These are phyloP conservation scores for Marsdenia floribunda DNA, from an alignment of 257 asterid species.

Conservation along the genomic window DNA sequence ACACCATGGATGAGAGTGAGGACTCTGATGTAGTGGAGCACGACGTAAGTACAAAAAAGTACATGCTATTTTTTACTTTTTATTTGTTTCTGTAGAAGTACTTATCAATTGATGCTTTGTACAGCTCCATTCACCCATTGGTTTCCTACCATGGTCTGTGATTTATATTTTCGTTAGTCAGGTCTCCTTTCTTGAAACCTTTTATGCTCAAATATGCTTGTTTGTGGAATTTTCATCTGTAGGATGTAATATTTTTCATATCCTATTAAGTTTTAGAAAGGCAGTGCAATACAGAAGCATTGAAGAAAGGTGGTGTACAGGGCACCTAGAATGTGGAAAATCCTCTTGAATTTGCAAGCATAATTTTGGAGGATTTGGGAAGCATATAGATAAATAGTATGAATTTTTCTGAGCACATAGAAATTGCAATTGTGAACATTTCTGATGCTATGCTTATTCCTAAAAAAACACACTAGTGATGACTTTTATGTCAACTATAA, in stretches of 20 bases:
- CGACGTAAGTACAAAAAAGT: conserved; percentile 59
- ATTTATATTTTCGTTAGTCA: neutral
- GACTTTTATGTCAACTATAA: neutral
- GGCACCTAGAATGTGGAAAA: neutral
- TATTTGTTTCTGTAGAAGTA: neutral
- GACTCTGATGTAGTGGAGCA: conserved; percentile 83
- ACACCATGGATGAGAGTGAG: conserved; percentile 48
- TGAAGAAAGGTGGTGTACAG: neutral
- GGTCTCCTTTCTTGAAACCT: neutral
- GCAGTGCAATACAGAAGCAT: neutral
- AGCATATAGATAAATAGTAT: neutral
- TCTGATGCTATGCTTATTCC: neutral
- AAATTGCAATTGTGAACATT: neutral
- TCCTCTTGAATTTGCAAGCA: neutral
- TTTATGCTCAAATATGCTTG: neutral
- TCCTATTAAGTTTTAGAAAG: neutral
- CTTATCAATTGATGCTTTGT: neutral
- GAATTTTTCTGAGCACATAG: neutral
- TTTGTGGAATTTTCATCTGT: neutral
- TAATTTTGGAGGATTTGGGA: neutral
- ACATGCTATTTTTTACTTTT: conserved; percentile 2
- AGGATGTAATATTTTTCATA: neutral
- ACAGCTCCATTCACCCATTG: neutral
- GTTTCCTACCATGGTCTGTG: neutral
- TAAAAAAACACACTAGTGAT: neutral